phyloP scores from a whole-genome alignment of 306 rosid species.

The Casuarina glauca region DNA sequence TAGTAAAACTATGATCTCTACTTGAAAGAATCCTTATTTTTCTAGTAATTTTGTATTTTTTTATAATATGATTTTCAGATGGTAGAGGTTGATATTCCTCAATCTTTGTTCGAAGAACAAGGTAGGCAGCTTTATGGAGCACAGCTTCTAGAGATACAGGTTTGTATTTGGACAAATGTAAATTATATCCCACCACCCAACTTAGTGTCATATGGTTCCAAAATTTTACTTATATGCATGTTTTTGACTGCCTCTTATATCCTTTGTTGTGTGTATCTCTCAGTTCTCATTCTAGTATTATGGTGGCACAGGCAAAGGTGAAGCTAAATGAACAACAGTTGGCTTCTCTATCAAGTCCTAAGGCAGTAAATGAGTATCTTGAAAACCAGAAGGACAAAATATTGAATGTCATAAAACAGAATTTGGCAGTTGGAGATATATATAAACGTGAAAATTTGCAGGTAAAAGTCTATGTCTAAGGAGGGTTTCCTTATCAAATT shows the following conservation, averaged over 20 bases:
- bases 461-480: slow-evolving; percentile 44
- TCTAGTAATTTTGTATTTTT: background rate
- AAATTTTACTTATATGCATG: background rate
- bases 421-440: slow-evolving; percentile 95
- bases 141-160: slow-evolving; percentile 87
- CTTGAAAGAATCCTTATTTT: background rate
- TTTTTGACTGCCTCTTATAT: background rate
- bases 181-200: background rate
- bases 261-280: background rate
- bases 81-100: slow-evolving; percentile 85
- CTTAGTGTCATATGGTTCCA: slow-evolving; percentile 9
- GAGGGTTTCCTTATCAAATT: background rate
- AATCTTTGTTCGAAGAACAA: slow-evolving; percentile 88
- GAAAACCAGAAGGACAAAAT: slow-evolving; percentile 80
- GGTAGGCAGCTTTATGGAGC: slow-evolving; percentile 96
- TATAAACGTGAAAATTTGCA: slow-evolving; percentile 83
- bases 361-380: slow-evolving; percentile 87
- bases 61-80: slow-evolving; percentile 47
- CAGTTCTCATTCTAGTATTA: slow-evolving; percentile 17
- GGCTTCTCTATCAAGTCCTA: slow-evolving; percentile 77
- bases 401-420: slow-evolving; percentile 73
- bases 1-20: background rate
- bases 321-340: slow-evolving; percentile 76
- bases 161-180: slow-evolving; percentile 23
- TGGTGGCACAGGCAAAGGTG: slow-evolving; percentile 60